Percentiles rank a stretch among this genome's conserved stretches.
Evolutionary conservation across 164 flowering plant species (phyloP).

Genomic region (Paratinospora sagittata): DNA sequence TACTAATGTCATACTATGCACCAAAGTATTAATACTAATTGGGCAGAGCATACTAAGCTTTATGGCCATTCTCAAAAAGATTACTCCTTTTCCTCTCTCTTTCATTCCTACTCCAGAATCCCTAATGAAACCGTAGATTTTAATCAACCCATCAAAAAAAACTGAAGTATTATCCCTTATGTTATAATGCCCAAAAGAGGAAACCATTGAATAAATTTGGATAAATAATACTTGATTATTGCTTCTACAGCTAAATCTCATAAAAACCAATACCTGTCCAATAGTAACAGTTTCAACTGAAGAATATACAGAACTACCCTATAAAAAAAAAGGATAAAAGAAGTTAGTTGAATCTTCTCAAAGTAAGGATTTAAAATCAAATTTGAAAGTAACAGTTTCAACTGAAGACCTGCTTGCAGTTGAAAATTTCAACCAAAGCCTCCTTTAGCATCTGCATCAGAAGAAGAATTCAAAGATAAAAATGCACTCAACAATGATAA

Average conservation of each 20-base stretch:
- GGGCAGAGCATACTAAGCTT: no score
- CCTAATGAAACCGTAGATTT: neutral
- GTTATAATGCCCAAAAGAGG: neutral
- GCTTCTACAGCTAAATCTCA: neutral
- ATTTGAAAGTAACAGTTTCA: neutral
- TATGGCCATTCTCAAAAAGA: no score
- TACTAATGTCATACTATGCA: no score
- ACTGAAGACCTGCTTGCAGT: constrained; percentile 37
- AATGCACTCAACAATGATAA: neutral
- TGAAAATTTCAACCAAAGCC: constrained; percentile 53
- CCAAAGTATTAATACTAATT: no score
- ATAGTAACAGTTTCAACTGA: constrained; percentile 42
- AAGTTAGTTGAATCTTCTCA: constrained; percentile 1
- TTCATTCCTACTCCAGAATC: neutral
- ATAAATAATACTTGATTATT: neutral
- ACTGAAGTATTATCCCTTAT: neutral
- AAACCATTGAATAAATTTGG: neutral
- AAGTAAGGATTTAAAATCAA: neutral
- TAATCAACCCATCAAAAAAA: neutral
- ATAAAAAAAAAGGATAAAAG: constrained; percentile 5
- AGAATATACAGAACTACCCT: constrained; percentile 42
- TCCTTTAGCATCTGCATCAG: constrained; percentile 45
- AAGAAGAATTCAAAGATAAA: neutral
- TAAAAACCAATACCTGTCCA: constrained; percentile 33
- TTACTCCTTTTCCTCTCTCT: neutral